Evolutionary conservation across 2,329 filamentous ascomycete genomes (phyloP), one percentile per base, ranked within the genome.

Genomic region (Ophiostoma piceae): DNA sequence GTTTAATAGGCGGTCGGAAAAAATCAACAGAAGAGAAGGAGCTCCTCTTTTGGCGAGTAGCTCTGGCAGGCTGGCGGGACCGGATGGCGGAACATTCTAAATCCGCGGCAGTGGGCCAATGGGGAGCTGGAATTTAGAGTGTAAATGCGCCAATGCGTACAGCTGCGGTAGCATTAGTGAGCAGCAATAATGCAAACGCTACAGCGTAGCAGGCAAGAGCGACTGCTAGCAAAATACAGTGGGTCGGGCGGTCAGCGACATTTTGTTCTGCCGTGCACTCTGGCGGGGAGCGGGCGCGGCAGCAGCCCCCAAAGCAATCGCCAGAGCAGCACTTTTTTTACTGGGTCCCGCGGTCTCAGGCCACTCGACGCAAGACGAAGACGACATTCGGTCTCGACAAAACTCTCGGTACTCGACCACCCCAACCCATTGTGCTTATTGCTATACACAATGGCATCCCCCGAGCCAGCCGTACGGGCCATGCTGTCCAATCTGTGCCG

Each of bases 401-500:
- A 9, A 64, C 19, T 22, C 26, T 19, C 29, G 14, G 32, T 32
- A 26, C 47, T 57, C 60, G 60, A 26, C 57, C 19, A 14, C 60
- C 12, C 35, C 16, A 35, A 14, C 35, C 62, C 62, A 39, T 65
- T 65, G 32, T 65, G 32, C 35, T 19, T 65, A 3, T 19, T 37
- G 3, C 47, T 14, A 68, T 68, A 66, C 66, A 51, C 66, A 66
- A 73, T 72, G 71, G 72, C 68, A 64, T 66, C 71, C 43, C 62
- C 72, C 22, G 75, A 76, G 68, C 74, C 73, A 29, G 68, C 73
- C 35, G 70, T 76, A 65, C 72, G 74, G 62, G 71, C 73, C 64
- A 71, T 75, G 72, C 73, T 74, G 62, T 73, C 73, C 19, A 71
- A 69, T 19, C 32, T 75, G 32, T 76, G 75, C 70, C 73, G 74